Base-by-base conservation (phyloP, 78 protist species). In the Dictyostelium purpureum region DNA sequence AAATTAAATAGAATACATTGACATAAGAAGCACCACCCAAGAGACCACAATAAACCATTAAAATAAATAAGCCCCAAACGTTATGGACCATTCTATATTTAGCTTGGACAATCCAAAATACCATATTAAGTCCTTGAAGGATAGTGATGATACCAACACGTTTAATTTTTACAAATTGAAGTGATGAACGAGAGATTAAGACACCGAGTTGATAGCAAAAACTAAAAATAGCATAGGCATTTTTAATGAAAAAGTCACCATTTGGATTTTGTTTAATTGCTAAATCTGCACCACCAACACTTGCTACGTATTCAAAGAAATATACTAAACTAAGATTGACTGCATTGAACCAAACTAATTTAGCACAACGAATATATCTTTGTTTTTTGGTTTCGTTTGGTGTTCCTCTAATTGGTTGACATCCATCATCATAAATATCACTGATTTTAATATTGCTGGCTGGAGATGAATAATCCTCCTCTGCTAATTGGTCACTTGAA, bases 1-100 rank as follows among this genome's bases (percentile, higher is more conserved):
- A 43, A 37, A 94, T 51, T 18, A 79, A 42, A 49, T 90, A 80
- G 47, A 97, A 95, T 33, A 56, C 76, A 59, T 97, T 94, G 38
- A 97, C 97, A 59, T 95, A 97, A 0, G 82, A 70, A 0, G 96
- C 95, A n/a, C 98, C 98, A 28, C 98, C 98, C 52, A 97, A 67
- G 2, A 97, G 71, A 12, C 98, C 98, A 43, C 94, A 94, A 43
- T 69, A 95, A n/a, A 97, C 4, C 96, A 96, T 96, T 35, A 67
- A 45, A 37, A 49, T 51, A 9, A 95, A 76, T 1, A 69, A 89
- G n/a, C 45, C 28, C 88, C 93, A 95, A 18, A 95, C 63, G 16
- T 38, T 28, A n/a, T 45, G 45, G 52, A 85, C 49, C 80, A 85
- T 73, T 47, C 59, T 75, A 49, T 87, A 85, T 74, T 57, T 24